These are phyloP conservation scores for Vanderwaltozyma polyspora DNA, from an alignment of 805 yeast species.

Conservation along the genomic window DNA sequence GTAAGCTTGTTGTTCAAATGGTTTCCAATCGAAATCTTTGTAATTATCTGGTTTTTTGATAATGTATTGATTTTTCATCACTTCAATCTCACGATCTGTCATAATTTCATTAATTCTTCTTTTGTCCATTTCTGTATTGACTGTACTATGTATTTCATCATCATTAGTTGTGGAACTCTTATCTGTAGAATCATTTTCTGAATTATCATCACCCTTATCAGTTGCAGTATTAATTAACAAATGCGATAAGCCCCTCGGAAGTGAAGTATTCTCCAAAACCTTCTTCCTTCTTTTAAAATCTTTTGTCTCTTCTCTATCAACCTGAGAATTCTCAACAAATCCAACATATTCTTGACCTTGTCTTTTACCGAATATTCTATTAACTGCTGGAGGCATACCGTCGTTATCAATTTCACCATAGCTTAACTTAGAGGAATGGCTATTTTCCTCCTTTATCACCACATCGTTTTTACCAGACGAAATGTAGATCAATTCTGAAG, in stretches of 20 bases:
- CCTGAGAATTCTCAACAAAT: conserved; percentile 30
- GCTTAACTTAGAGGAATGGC: background rate
- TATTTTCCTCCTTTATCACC: conserved; percentile 4
- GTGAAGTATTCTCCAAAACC: conserved; percentile 38
- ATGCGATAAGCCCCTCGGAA: conserved; percentile 45
- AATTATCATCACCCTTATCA: conserved; percentile 1
- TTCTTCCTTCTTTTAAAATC: conserved; percentile 40
- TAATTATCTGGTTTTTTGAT: conserved; percentile 23
- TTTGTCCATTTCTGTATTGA: background rate
- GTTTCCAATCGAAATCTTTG: conserved; percentile 25
- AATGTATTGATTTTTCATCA: conserved; percentile 13
- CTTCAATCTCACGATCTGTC: background rate
- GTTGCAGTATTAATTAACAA: conserved; percentile 31
- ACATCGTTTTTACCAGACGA: conserved; percentile 4
- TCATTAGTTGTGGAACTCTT: background rate
- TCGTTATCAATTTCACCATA: conserved; percentile 13
- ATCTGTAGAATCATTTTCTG: conserved; percentile 1
- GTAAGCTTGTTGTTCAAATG: conserved; percentile 25
- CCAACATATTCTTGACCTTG: conserved; percentile 25
- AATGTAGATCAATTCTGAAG: conserved; percentile 41
- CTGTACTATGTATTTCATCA: background rate
- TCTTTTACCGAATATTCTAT: conserved; percentile 31
- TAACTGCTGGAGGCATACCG: conserved; percentile 53
- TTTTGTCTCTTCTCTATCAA: conserved; percentile 35
- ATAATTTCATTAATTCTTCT: background rate